Evolutionary conservation across 2,329 filamentous ascomycete genomes (phyloP).

Genomic region (Fusarium temperatum): DNA sequence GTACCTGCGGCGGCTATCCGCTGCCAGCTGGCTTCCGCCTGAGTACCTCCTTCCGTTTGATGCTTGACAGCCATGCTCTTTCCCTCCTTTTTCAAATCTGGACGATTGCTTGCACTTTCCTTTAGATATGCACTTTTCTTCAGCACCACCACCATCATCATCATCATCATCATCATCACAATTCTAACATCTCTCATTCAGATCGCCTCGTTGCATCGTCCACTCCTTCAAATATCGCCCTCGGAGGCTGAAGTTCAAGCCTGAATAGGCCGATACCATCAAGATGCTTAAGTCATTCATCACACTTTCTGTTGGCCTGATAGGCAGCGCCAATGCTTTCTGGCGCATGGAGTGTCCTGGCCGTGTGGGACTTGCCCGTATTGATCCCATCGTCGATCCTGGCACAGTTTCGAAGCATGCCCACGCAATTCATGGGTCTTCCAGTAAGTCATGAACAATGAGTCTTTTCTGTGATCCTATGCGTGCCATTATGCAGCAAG

Average conservation of each 20-base stretch:
- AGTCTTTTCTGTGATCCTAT: background rate
- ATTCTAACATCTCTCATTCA: conserved; percentile 35
- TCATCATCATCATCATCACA: background rate
- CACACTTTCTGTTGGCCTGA: conserved; percentile 47
- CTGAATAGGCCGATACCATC: conserved; percentile 38
- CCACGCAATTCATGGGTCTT: conserved; percentile 80
- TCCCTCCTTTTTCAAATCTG: background rate
- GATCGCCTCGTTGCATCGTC: conserved; percentile 50
- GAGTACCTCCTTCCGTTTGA: conserved; percentile 20
- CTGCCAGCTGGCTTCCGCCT: conserved; percentile 4
- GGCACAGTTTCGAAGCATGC: conserved; percentile 70
- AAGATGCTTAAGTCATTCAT: conserved; percentile 48
- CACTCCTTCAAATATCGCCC: conserved; percentile 41
- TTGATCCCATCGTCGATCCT: conserved; percentile 79
- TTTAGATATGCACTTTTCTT: background rate
- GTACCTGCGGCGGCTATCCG: conserved; percentile 16
- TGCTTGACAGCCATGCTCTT: conserved; percentile 16
- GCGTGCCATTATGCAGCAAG: no score
- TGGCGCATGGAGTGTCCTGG: conserved; percentile 90
- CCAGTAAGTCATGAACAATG: conserved; percentile 65
- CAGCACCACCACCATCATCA: background rate
- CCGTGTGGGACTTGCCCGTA: conserved; percentile 72
- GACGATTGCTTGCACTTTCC: conserved; percentile 8
- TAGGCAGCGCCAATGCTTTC: conserved; percentile 69
- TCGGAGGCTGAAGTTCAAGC: conserved; percentile 24